A percentile compares a stretch with the other conserved stretches of the same genome.
phyloP scores from a whole-genome alignment of 108 stramenopile genomes.

The Cyclostephanos tholiformis region DNA sequence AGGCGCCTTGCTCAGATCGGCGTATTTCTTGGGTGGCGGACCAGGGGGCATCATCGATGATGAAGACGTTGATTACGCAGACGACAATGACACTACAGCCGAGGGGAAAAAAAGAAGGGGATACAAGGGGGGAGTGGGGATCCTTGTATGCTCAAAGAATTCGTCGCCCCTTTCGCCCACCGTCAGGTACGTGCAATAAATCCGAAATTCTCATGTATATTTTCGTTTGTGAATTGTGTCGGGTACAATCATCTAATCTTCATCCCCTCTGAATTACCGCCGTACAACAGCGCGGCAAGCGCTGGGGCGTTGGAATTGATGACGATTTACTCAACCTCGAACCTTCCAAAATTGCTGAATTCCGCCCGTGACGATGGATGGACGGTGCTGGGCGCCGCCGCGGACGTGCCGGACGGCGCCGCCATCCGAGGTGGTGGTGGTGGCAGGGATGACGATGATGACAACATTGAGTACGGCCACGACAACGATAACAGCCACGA shows the following conservation, averaged over 20 bases:
- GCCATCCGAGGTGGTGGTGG: not conserved
- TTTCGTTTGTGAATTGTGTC: too few species aligned
- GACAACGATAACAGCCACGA: conserved; percentile 15
- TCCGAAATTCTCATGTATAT: not conserved
- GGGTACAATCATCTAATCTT: not conserved
- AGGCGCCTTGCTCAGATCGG: conserved; percentile 75
- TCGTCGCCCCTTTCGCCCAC: conserved; percentile 81
- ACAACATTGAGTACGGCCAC: conserved; percentile 13
- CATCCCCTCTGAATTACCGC: not conserved
- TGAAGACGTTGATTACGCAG: conserved; percentile 3
- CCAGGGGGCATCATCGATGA: conserved; percentile 26
- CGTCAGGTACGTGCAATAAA: conserved; percentile 33
- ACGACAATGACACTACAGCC: not conserved
- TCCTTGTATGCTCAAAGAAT: conserved; percentile 88
- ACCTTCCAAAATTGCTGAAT: conserved; percentile 82
- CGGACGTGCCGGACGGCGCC: conserved; percentile 49
- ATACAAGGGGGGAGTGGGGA: conserved; percentile 46
- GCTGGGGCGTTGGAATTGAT: conserved; percentile 87
- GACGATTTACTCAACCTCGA: conserved; percentile 72
- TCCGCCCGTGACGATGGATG: conserved; percentile 84
- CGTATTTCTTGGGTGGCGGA: conserved; percentile 78
- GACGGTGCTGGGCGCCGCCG: conserved; percentile 85
- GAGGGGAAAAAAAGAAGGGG: not conserved
- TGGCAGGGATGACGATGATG: not conserved
- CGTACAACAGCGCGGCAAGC: conserved; percentile 63